phyloP scores from a whole-genome alignment of 2,329 filamentous ascomycete genomes.

The Didymella pinodella region DNA sequence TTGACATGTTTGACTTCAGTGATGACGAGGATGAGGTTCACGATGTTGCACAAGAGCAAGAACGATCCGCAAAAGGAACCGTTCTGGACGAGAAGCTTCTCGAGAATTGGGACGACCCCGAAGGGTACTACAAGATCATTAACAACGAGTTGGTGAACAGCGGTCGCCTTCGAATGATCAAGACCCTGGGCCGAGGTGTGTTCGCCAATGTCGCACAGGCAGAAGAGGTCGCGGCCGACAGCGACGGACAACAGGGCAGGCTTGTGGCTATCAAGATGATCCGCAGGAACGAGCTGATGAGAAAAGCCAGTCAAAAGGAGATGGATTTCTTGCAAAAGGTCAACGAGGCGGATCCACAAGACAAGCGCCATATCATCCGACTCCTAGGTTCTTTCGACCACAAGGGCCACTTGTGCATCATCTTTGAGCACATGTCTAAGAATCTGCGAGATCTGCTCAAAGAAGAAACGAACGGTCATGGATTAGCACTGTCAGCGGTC shows the following conservation, averaged over 20 bases:
- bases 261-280: slow-evolving; percentile 98
- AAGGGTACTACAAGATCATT: slow-evolving; percentile 96
- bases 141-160: slow-evolving; percentile 88
- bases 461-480: slow-evolving; percentile 82
- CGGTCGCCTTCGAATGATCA: slow-evolving; percentile 86
- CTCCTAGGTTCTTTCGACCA: slow-evolving; percentile 90
- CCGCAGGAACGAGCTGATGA: slow-evolving; percentile 92
- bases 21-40: slow-evolving; percentile 73
- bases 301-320: slow-evolving; percentile 91
- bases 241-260: slow-evolving; percentile 57
- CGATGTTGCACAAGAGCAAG: slow-evolving; percentile 56
- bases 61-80: slow-evolving; percentile 36
- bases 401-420: slow-evolving; percentile 94
- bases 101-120: slow-evolving; percentile 91
- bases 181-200: slow-evolving; percentile 90
- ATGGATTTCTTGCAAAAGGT: slow-evolving; percentile 92
- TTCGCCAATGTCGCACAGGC: slow-evolving; percentile 96
- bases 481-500: slow-evolving; percentile 87
- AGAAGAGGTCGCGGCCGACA: slow-evolving; percentile 40
- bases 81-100: slow-evolving; percentile 75
- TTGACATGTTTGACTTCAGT: slow-evolving; percentile 73
- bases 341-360: slow-evolving; percentile 82
- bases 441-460: slow-evolving; percentile 94
- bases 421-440: slow-evolving; percentile 86
- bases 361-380: slow-evolving; percentile 90